phyloP scores from a whole-genome alignment of 78 protist species.

The Neovahlkampfia damariscottae region DNA sequence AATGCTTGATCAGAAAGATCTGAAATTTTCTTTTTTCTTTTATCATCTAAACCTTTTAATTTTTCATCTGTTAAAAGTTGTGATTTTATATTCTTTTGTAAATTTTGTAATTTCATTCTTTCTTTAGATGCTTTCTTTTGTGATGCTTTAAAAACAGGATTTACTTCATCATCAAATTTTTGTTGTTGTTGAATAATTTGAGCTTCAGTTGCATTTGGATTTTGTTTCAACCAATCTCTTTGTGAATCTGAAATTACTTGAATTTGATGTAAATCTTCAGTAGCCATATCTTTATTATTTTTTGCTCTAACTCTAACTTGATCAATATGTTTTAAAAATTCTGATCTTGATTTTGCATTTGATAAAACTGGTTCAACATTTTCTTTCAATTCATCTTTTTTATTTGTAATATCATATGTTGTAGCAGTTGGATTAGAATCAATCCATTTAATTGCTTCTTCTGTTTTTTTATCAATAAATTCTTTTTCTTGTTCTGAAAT shows the following conservation, averaged over 20 bases:
- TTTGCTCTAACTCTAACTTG: neutral
- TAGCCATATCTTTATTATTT: neutral
- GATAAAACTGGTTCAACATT: neutral
- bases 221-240: neutral
- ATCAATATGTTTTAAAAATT: neutral
- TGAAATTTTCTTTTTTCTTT: too few relatives aligned
- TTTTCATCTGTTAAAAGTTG: too few relatives aligned
- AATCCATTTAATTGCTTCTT: neutral
- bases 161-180: too few relatives aligned
- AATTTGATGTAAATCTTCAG: too few relatives aligned
- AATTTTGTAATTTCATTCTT: too few relatives aligned
- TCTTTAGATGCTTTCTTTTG: too few relatives aligned
- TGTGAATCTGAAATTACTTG: neutral
- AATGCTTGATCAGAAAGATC: too few relatives aligned
- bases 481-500: neutral
- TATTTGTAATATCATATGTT: neutral
- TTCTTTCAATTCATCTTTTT: neutral
- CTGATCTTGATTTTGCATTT: neutral
- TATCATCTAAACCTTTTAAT: too few relatives aligned
- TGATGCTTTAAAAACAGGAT: too few relatives aligned
- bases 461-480: neutral
- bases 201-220: neutral
- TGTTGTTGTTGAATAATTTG: too few relatives aligned
- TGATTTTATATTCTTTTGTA: too few relatives aligned
- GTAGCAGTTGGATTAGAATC: neutral